These are phyloP conservation scores for Candida koratica DNA, from an alignment of 805 yeast species.

Conservation along the genomic window DNA sequence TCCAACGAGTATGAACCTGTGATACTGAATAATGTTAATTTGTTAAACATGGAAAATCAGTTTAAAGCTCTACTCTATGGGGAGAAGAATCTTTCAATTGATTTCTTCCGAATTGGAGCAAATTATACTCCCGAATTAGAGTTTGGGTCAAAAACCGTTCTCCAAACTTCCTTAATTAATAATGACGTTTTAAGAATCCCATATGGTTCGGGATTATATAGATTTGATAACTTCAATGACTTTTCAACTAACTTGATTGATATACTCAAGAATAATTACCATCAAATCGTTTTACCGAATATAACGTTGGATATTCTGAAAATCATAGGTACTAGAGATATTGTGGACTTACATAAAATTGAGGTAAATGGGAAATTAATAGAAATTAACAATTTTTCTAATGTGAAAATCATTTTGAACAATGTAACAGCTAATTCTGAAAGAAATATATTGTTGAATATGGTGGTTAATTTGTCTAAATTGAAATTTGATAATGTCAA, in stretches of 20 bases:
- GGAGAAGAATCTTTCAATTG: conserved; percentile 21
- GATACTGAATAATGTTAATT: conserved; percentile 1
- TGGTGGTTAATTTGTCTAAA: conserved; percentile 11
- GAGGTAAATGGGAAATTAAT: conserved; percentile 24
- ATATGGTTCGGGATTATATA: conserved; percentile 17
- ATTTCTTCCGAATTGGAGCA: conserved; percentile 23
- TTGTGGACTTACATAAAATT: conserved; percentile 17
- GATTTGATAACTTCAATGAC: conserved; percentile 18
- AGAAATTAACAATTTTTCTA: conserved; percentile 14
- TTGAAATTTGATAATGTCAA: conserved; percentile 13
- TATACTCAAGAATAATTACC: conserved; percentile 15
- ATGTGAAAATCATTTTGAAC: conserved; percentile 12
- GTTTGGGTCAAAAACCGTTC: conserved; percentile 11
- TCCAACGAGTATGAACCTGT: conserved; percentile 12
- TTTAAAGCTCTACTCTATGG: conserved; percentile 13
- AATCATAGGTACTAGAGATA: conserved; percentile 15
- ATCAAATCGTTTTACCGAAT: conserved; percentile 21
- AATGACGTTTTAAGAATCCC: conserved; percentile 16
- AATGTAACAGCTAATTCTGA: conserved; percentile 13
- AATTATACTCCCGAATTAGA: conserved; percentile 17
- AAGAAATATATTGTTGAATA: conserved; percentile 13
- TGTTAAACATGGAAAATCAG: conserved; percentile 10
- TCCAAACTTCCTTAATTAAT: conserved; percentile 11
- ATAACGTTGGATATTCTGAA: conserved; percentile 19
- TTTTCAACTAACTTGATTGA: conserved; percentile 16